These are phyloP conservation scores for Suillus sp. DNA, from an alignment of 768 basidiomycete genomes.

Conservation along the genomic window DNA sequence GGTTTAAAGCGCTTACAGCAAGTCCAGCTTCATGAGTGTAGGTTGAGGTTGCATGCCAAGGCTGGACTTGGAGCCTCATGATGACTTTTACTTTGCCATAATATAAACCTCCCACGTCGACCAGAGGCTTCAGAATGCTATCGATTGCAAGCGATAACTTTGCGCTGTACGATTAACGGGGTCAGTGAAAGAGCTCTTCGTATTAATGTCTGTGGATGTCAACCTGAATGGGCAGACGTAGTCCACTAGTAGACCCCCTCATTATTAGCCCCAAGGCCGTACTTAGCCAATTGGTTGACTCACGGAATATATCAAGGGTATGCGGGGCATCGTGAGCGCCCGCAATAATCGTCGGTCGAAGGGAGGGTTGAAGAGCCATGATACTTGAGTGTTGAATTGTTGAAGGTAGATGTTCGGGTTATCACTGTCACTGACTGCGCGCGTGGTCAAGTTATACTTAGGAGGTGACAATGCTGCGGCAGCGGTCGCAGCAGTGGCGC, in stretches of 20 bases:
- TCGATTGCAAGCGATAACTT: conserved; percentile 66
- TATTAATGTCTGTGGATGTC: not conserved
- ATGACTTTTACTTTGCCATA: conserved; percentile 74
- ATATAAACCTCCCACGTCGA: conserved; percentile 62
- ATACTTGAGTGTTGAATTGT: conserved; percentile 13
- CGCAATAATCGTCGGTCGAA: conserved; percentile 63
- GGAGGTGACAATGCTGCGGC: no score
- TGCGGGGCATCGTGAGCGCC: conserved; percentile 66
- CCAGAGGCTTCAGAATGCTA: conserved; percentile 56
- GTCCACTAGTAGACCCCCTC: conserved; percentile 60
- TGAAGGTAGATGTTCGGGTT: not conserved
- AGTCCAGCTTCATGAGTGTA: conserved; percentile 81
- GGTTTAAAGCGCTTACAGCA: conserved; percentile 50
- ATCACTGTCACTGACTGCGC: no score
- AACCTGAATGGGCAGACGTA: conserved; percentile 87
- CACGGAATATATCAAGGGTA: conserved; percentile 79
- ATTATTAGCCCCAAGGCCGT: not conserved
- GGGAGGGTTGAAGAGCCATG: conserved; percentile 82
- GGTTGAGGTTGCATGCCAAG: conserved; percentile 79
- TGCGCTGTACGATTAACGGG: conserved; percentile 40
- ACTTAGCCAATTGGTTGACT: conserved; percentile 25
- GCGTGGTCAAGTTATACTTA: conserved; percentile 5
- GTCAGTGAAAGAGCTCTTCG: not conserved
- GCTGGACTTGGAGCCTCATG: conserved; percentile 71
- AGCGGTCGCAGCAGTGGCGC: no score